Conservation (phyloP, 768 basidiomycete genomes). For the Leccinum subgranulosum region DNA sequence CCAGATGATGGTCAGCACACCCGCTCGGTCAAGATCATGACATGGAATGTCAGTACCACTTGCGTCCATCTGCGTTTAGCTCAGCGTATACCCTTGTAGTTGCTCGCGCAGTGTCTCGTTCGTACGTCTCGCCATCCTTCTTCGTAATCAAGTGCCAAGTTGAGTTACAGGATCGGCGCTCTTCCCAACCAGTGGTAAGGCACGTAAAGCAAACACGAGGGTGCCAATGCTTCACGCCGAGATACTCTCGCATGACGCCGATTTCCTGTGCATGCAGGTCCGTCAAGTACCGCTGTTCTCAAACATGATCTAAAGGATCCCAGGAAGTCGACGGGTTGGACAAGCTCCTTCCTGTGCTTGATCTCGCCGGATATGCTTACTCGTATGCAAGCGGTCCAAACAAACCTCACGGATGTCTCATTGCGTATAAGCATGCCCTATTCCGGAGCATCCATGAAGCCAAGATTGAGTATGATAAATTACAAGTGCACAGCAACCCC, state of each 20-base stretch:
- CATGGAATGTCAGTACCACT: constrained; percentile 73
- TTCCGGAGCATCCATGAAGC: constrained; percentile 48
- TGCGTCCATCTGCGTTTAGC: background rate
- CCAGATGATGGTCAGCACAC: background rate
- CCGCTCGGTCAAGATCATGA: constrained; percentile 54
- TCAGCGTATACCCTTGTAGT: constrained; percentile 36
- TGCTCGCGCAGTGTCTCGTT: constrained; percentile 76
- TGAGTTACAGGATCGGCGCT: constrained; percentile 63
- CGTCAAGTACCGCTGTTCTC: constrained; percentile 8
- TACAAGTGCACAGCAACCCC: constrained; percentile 44
- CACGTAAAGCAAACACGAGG: constrained; percentile 71
- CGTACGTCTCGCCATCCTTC: constrained; percentile 47
- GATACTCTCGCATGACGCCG: constrained; percentile 66
- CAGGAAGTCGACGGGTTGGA: constrained; percentile 89
- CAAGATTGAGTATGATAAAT: constrained; percentile 67
- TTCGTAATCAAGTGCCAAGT: background rate
- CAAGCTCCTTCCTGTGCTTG: constrained; percentile 64
- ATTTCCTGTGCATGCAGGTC: constrained; percentile 87
- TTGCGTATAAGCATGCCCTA: constrained; percentile 59
- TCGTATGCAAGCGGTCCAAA: constrained; percentile 65
- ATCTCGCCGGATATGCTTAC: constrained; percentile 59
- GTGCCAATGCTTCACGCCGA: constrained; percentile 76
- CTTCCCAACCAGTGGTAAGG: constrained; percentile 77
- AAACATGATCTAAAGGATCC: background rate
- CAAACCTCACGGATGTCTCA: constrained; percentile 86